Base-by-base conservation (phyloP, 768 basidiomycete species). In the Leccinum subgranulosum region DNA sequence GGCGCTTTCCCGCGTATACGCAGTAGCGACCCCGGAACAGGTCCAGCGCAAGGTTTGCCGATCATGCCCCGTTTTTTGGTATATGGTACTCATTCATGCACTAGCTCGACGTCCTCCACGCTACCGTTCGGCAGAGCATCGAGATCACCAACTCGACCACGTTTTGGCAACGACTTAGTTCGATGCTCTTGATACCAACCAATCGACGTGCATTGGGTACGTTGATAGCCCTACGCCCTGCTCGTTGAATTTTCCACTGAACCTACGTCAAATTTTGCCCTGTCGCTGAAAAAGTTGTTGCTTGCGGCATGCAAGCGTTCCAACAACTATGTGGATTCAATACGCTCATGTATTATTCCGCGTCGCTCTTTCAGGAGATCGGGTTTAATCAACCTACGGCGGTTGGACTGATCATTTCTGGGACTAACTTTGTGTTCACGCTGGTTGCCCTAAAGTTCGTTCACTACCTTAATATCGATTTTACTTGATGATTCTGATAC, bases 301-400 rank as follows among this genome's bases (percentile, higher is more conserved):
- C 82, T 10, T 89, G 88, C 66, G 90, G 87, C 46, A 83, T 92
- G 71, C 90, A 92, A 74, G 89, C 87, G 0, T 86, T 85, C 72
- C 91, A 94, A 66, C 91, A 92, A 67, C 77, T 92, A 0, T 92
- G 85, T 59, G 91, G 91, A 2, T 92, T 91, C 77, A 92, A 92
- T 65, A 90, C 90, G 0, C 79, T 91, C 57, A 84, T 85, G 82
- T 84, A 81, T 64, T 86, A 87, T 66, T 87, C 86, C 21, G 86
- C 90, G 4, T 90, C 89, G 0, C 78, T 92, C 12, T 92, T 92
- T 76, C 81, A 87, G 62, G 79, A 84, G 60, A 87, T 92, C 50
- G 91, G 91, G 0, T 92, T 92, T 73, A 75, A 88, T 66, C 87
- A 93, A 65, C 86, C 91, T 1, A 90, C 88, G 3, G 88, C 88